Evolutionary conservation across 2,329 filamentous ascomycete species (phyloP).

Genomic region (Nemania diffusa): DNA sequence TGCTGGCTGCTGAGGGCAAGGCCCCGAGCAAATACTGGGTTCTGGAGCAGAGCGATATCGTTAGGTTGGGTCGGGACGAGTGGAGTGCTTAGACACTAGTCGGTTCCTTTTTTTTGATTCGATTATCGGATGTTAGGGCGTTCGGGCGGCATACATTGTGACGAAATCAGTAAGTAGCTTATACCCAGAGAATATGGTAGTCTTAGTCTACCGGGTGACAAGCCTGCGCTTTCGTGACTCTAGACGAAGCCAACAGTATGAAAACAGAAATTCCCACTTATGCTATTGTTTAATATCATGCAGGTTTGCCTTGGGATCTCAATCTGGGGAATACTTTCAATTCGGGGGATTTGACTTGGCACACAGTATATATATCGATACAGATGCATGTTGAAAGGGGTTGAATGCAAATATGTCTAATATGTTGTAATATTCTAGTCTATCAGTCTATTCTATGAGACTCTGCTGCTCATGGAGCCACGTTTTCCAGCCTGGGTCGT

Average conservation of each 20-base stretch:
- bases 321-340: no score
- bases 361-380: neutral
- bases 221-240: neutral
- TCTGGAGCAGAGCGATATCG: constrained; percentile 69
- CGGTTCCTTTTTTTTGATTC: neutral
- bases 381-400: neutral
- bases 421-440: neutral
- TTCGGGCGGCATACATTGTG: neutral
- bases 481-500: constrained; percentile 56
- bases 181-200: neutral
- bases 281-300: neutral
- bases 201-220: neutral
- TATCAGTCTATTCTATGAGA: constrained; percentile 20
- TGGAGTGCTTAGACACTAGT: constrained; percentile 51
- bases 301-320: no score
- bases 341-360: no score
- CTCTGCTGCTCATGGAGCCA: constrained; percentile 53
- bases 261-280: neutral
- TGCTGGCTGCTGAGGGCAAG: constrained; percentile 68
- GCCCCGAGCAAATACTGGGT: constrained; percentile 71
- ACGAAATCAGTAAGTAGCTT: neutral
- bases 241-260: neutral
- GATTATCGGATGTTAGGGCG: constrained; percentile 21
- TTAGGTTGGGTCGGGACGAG: constrained; percentile 72
- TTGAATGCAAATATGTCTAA: neutral